Conservation (phyloP, 345 rosid species). For the Populus pruinosa region DNA sequence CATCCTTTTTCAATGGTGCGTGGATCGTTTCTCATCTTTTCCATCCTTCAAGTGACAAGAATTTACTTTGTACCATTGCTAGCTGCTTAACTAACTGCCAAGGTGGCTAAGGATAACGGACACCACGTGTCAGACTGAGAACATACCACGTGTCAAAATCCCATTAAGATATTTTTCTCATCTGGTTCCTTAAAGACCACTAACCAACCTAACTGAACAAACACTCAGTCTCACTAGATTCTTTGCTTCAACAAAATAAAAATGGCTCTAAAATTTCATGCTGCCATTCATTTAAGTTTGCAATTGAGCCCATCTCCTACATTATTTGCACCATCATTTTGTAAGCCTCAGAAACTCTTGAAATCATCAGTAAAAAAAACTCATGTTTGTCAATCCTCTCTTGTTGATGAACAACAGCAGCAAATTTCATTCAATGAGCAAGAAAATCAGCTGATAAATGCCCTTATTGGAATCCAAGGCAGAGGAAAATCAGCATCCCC, state of each 20-base stretch:
- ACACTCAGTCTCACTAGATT: neutral
- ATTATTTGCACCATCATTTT: neutral
- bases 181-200: neutral
- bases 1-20: too few species aligned
- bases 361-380: neutral
- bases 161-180: neutral
- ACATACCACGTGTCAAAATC: neutral
- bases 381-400: constrained; percentile 23
- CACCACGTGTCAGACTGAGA: neutral
- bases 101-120: neutral
- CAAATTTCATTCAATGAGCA: constrained; percentile 48
- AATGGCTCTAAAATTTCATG: constrained; percentile 4
- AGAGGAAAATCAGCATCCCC: constrained; percentile 82
- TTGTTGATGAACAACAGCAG: constrained; percentile 25
- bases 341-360: constrained; percentile 9
- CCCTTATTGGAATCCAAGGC: constrained; percentile 92
- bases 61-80: too few species aligned
- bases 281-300: neutral
- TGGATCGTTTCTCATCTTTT: too few species aligned
- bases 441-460: constrained; percentile 68
- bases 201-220: neutral
- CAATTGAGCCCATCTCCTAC: neutral
- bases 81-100: too few species aligned
- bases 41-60: too few species aligned
- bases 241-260: neutral